Percentiles rank a stretch among this genome's conserved stretches.
These are phyloP conservation scores for Pseudogymnoascus sp. DNA, from an alignment of 2,329 filamentous ascomycete genomes.

Conservation along the genomic window DNA sequence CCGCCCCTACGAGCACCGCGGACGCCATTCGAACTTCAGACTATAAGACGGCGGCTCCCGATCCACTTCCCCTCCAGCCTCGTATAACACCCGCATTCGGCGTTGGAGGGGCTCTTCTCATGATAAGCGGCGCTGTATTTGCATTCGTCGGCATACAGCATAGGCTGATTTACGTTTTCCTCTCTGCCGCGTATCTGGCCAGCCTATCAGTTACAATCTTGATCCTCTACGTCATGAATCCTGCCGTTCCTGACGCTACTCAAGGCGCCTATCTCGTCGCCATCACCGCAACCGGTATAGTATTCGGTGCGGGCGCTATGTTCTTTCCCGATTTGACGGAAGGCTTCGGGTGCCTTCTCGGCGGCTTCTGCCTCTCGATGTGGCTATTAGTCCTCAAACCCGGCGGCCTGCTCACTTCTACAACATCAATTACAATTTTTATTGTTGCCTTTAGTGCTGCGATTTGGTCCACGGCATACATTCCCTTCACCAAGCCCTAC, in stretches of 20 bases:
- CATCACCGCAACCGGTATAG: constrained; percentile 60
- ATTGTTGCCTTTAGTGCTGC: constrained; percentile 64
- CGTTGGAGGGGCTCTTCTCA: constrained; percentile 68
- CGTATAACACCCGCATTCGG: constrained; percentile 72
- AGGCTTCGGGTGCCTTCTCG: constrained; percentile 54
- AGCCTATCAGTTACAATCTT: constrained; percentile 71
- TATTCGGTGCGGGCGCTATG: constrained; percentile 66
- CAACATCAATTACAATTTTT: constrained; percentile 61
- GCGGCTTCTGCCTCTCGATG: constrained; percentile 36
- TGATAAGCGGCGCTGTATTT: constrained; percentile 64
- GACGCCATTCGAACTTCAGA: constrained; percentile 2
- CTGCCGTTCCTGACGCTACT: constrained; percentile 64
- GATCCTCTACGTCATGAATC: constrained; percentile 80
- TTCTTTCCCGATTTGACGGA: constrained; percentile 79
- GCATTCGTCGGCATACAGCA: constrained; percentile 77
- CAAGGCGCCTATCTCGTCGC: constrained; percentile 86
- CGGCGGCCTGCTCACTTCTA: constrained; percentile 63
- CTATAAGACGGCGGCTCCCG: constrained; percentile 7
- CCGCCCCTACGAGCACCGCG: background rate
- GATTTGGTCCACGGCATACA: constrained; percentile 69
- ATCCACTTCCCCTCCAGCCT: constrained; percentile 62
- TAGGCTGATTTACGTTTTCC: constrained; percentile 68
- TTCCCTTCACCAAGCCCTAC: constrained; percentile 68
- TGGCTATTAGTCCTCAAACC: constrained; percentile 76
- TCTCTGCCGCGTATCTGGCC: constrained; percentile 68